Conservation (phyloP, 768 basidiomycete species). For the Suillus weaverae region DNA sequence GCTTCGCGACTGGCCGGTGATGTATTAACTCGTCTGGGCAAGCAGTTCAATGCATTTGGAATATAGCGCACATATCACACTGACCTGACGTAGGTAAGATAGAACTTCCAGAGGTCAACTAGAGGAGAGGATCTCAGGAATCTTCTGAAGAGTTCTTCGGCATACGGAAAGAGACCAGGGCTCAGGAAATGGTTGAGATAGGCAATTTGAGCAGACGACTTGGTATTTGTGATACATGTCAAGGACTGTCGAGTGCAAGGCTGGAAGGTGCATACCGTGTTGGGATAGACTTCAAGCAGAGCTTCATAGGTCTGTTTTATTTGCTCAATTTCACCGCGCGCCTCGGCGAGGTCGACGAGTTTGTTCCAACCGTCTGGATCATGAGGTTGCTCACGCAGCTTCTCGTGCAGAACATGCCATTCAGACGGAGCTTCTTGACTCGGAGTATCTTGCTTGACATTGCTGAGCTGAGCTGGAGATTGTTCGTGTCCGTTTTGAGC, state of each 20-base stretch:
- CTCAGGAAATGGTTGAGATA: slow-evolving; percentile 79
- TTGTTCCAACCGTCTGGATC: slow-evolving; percentile 80
- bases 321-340: slow-evolving; percentile 72
- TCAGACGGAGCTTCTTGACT: slow-evolving; percentile 51
- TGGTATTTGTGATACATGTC: slow-evolving; percentile 23
- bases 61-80: slow-evolving; percentile 30
- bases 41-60: slow-evolving; percentile 13
- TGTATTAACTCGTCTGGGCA: slow-evolving; percentile 63
- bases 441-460: slow-evolving; percentile 21
- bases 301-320: slow-evolving; percentile 82
- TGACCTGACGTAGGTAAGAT: slow-evolving; percentile 89
- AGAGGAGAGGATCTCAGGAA: slow-evolving; percentile 84
- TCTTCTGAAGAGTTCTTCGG: slow-evolving; percentile 85
- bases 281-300: slow-evolving; percentile 83
- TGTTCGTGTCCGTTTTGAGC: slow-evolving; percentile 31
- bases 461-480: slow-evolving; percentile 22
- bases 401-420: slow-evolving; percentile 62
- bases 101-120: slow-evolving; percentile 91
- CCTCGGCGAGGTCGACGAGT: slow-evolving; percentile 75
- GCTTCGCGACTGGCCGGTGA: slow-evolving; percentile 69
- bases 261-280: slow-evolving; percentile 62
- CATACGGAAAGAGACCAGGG: slow-evolving; percentile 66
- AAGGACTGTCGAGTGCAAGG: slow-evolving; percentile 19
- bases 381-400: slow-evolving; percentile 65
- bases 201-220: slow-evolving; percentile 83